Conservation (phyloP, 768 basidiomycete genomes). For the Amanita rubescens region DNA sequence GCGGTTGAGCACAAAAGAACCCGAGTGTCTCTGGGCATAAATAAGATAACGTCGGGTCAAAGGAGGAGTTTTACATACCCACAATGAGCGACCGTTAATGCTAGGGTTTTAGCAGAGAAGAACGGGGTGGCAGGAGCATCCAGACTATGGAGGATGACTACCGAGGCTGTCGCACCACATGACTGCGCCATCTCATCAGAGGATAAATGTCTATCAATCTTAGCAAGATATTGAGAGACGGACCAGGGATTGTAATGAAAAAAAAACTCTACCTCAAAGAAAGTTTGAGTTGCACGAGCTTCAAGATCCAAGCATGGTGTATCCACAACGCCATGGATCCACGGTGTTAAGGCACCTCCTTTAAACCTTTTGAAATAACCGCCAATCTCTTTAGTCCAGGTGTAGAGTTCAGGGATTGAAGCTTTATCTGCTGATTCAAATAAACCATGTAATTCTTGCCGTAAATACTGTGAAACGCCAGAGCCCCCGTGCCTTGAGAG, state of each 20-base stretch:
- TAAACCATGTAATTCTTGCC: constrained; percentile 77
- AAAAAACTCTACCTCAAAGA: constrained; percentile 56
- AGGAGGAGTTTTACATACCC: constrained; percentile 46
- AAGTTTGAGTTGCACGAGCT: constrained; percentile 79
- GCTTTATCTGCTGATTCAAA: constrained; percentile 73
- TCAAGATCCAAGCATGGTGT: constrained; percentile 59
- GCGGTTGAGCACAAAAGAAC: constrained; percentile 74
- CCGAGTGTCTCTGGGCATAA: constrained; percentile 66
- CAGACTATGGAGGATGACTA: constrained; percentile 85
- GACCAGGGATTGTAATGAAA: constrained; percentile 14
- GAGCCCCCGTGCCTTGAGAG: constrained; percentile 80
- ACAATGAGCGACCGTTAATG: constrained; percentile 87
- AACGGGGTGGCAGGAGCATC: constrained; percentile 77
- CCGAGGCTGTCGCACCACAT: constrained; percentile 88
- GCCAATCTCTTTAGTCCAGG: constrained; percentile 71
- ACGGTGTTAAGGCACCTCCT: constrained; percentile 72
- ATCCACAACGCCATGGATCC: constrained; percentile 36
- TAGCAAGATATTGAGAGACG: constrained; percentile 6
- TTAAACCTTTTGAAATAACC: constrained; percentile 89
- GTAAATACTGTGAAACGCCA: constrained; percentile 80
- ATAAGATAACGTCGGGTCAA: background rate
- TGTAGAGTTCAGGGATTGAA: constrained; percentile 66
- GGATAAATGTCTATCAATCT: constrained; percentile 75
- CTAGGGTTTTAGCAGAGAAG: constrained; percentile 67
- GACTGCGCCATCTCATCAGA: constrained; percentile 59